Evolutionary conservation across 768 basidiomycete species (phyloP), one percentile per base, ranked within the genome.

Genomic region (Termitomyces eurrhizus): DNA sequence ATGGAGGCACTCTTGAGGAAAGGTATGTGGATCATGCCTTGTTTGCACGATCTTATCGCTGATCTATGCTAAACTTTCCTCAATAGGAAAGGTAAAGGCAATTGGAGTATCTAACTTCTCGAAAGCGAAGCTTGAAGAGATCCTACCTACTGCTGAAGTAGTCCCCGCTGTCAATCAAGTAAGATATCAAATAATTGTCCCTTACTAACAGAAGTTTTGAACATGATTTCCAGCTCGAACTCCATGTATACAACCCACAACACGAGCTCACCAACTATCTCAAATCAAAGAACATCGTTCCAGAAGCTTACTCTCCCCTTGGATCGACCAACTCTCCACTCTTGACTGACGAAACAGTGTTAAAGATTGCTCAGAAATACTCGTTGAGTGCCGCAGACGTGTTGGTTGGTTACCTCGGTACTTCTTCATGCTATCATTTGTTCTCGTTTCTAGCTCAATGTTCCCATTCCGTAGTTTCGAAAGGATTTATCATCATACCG

Each of bases 21-120:
- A 67, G 90, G 89, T 77, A 57, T 63, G 68, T 61, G 58, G 54
- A 50, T 49, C 48, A 42, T 49, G 21, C 36, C 53, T 14, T 52
- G 52, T 14, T 57, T 51, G 46, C 41, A 46, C 11, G 37, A 29
- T n/a, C 13, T 56, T 26, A 56, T 36, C 62, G 33, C 53, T 65
- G 66, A 56, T 37, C n/a, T 1, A 42, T 29, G 4, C 29, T 29
- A 4, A 29, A 29, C 29, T 29, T 21, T 52, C 41, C 51, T 58
- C n/a, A 58, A 56, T 58, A 87, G 86, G 87, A 66, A 90, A 88
- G 72, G 85, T 86, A 63, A 78, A 74, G 62, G 73, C 78, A 26
- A 90, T 90, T 66, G 92, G 92, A 35, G 85, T 87, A 36, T 91
- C 89, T 64, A 93, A 93, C 78, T 88, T 85, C 70, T 88, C 86